Base-by-base conservation (phyloP, 1,139 yeast genomes). In the Komagataea norvegica region DNA sequence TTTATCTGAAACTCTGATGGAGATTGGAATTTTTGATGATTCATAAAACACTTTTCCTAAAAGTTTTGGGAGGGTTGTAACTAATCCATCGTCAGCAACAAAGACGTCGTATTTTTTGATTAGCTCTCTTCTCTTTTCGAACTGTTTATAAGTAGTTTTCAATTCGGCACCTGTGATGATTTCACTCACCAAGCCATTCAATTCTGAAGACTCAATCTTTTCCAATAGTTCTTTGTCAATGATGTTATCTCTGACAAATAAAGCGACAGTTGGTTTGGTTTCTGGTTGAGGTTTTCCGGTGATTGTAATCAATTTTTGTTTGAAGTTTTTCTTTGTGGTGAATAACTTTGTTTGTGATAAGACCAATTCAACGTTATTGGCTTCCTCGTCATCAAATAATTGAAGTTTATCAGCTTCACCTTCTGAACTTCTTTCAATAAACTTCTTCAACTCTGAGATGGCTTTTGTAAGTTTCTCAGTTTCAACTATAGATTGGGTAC, bases 41-140 rank as follows among this genome's bases (percentile, higher is more conserved):
- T 68, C 67, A 60, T 80, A 84, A 57, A 88, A 91, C 4, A 75
- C 69, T 62, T 86, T 86, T 36, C 96, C 96, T 47, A 91, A 67
- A 31, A 83, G 64, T 48, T 80, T 78, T 38, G 98, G 98, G 65
- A 89, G 70, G 45, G 85, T 68, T 36, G 88, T 79, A 40, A 87
- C 69, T 34, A 89, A 70, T 28, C 83, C 79, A 50, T 88, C 95
- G 62, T 91, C 97, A 34, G 86, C 79, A 36, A 91, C 60, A 59
- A 91, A 86, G 44, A 88, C 52, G 54, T 89, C 95, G 54, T 70
- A 80, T 37, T 72, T 74, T 9, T 65, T 55, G 38, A 68, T 60
- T 43, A 83, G 70, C 46, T 77, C 77, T 64, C 89, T 78, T 60
- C 82, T 77, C 50, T 80, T 74, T 59, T 83, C 91, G 49, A 63